These are phyloP conservation scores for Jatropha multifida DNA, from an alignment of 441 rosid species.

Conservation along the genomic window DNA sequence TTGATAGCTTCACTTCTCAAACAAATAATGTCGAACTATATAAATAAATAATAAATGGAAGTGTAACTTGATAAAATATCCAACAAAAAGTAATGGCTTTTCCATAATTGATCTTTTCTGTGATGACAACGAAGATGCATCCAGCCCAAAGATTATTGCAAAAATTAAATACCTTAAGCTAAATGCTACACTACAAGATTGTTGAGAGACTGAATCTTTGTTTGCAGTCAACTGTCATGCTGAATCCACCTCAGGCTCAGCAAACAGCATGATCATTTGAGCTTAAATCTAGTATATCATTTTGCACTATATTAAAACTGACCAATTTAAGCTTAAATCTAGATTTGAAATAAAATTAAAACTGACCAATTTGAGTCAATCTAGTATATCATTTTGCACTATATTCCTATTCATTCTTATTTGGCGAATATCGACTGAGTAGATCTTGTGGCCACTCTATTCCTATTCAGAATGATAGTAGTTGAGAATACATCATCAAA, in stretches of 20 bases:
- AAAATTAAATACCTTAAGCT: too few relatives aligned
- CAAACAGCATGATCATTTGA: neutral
- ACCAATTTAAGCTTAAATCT: too few relatives aligned
- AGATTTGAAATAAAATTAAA: too few relatives aligned
- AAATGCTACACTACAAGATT: neutral
- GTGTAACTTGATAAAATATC: too few relatives aligned
- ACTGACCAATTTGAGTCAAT: neutral
- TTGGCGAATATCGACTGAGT: neutral
- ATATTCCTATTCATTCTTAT: neutral
- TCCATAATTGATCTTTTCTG: too few relatives aligned
- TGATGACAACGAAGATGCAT: too few relatives aligned
- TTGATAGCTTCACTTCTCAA: neutral
- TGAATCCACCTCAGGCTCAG: neutral
- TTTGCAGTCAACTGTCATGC: neutral
- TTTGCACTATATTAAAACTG: neutral
- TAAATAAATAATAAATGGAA: too few relatives aligned
- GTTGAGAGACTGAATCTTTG: neutral
- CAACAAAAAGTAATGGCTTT: too few relatives aligned
- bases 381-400: neutral
- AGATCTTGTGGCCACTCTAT: constrained; percentile 1
- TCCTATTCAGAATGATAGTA: neutral
- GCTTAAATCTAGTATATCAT: neutral
- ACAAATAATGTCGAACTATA: neutral
- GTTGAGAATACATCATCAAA: neutral
- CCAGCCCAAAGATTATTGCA: neutral